Evolutionary conservation across 2,329 filamentous ascomycete species (phyloP).

Genomic region (Ophiostoma tasmaniense): DNA sequence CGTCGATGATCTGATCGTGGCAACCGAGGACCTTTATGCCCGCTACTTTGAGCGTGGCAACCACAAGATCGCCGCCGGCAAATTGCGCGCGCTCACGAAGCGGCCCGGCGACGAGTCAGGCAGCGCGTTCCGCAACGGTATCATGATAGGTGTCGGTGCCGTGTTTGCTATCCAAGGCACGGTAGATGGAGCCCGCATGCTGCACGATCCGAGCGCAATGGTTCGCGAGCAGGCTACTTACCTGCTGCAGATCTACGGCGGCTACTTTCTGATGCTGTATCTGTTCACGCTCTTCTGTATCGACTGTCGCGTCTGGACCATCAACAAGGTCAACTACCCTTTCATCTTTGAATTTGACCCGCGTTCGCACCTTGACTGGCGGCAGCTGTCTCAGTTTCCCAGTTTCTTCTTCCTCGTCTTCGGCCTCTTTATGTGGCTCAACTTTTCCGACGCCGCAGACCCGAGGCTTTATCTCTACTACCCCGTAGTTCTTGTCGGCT

Average conservation of each 20-base stretch:
- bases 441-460: slow-evolving; percentile 63
- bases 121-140: slow-evolving; percentile 51
- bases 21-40: slow-evolving; percentile 84
- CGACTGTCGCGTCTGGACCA: slow-evolving; percentile 74
- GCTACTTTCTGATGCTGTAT: slow-evolving; percentile 77
- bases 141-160: slow-evolving; percentile 59
- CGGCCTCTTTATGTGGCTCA: slow-evolving; percentile 79
- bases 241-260: slow-evolving; percentile 82
- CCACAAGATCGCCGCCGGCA: slow-evolving; percentile 80
- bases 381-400: slow-evolving; percentile 76
- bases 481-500: slow-evolving; percentile 66
- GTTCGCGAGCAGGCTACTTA: slow-evolving; percentile 52
- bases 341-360: slow-evolving; percentile 97
- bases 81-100: slow-evolving; percentile 65
- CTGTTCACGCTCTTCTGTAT: slow-evolving; percentile 78
- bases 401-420: slow-evolving; percentile 72
- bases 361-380: slow-evolving; percentile 79
- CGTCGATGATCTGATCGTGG: slow-evolving; percentile 68
- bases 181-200: slow-evolving; percentile 49
- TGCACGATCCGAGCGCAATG: slow-evolving; percentile 39
- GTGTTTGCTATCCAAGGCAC: slow-evolving; percentile 60
- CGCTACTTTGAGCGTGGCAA: slow-evolving; percentile 92
- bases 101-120: slow-evolving; percentile 48
- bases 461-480: slow-evolving; percentile 73
- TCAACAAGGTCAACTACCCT: slow-evolving; percentile 84